These are phyloP conservation scores for Trifolium fragiferum DNA, from an alignment of 306 rosid genomes.

Conservation along the genomic window DNA sequence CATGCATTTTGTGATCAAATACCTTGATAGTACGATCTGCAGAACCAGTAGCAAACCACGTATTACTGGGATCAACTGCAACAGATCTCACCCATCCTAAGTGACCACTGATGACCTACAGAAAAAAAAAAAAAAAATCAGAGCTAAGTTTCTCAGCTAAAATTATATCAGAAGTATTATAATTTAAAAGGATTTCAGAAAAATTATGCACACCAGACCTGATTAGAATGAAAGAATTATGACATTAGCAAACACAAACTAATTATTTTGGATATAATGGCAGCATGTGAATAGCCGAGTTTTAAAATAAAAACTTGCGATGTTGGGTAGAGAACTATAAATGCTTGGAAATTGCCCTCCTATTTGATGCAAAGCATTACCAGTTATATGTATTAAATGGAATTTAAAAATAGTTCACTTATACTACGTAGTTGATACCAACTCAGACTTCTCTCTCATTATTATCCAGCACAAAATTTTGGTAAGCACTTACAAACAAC, in stretches of 20 bases:
- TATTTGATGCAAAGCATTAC: conserved; percentile 9
- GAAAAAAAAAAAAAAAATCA: conserved; percentile 40
- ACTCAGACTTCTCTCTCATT: background rate
- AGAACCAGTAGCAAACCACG: conserved; percentile 98
- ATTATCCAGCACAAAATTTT: conserved; percentile 15
- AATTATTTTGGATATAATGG: background rate
- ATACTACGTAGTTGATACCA: background rate
- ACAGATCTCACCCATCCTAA: conserved; percentile 98
- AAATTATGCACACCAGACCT: conserved; percentile 3
- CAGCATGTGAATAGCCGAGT: background rate
- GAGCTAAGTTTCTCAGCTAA: conserved; percentile 14
- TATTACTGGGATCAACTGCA: conserved; percentile 97
- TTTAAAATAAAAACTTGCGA: conserved; percentile 12
- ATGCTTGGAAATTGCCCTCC: conserved; percentile 29
- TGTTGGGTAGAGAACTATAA: conserved; percentile 26
- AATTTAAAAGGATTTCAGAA: conserved; percentile 17
- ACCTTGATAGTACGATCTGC: conserved; percentile 99
- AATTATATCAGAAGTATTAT: conserved; percentile 22
- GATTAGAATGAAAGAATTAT: conserved; percentile 20
- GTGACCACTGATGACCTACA: conserved; percentile 96
- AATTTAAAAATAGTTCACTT: background rate
- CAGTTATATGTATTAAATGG: background rate
- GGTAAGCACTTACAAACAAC: background rate
- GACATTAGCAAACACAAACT: conserved; percentile 19
- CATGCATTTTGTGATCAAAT: conserved; percentile 41